phyloP scores from a whole-genome alignment of 2,329 filamentous ascomycete genomes.

The Fusarium avenaceum region DNA sequence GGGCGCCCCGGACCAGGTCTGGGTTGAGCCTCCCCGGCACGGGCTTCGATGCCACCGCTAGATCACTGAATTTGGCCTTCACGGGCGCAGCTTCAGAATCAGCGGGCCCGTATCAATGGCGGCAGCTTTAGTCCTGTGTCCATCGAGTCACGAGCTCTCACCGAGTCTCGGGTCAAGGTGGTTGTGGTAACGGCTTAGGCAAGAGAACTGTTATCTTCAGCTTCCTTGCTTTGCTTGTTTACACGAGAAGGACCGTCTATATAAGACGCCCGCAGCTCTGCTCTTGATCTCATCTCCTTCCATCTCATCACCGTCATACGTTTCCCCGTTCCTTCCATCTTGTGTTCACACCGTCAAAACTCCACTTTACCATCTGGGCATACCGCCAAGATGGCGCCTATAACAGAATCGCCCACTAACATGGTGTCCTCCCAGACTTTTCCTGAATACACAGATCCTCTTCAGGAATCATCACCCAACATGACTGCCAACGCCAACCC shows the following conservation, averaged over 20 bases:
- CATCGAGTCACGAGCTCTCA: slow-evolving; percentile 30
- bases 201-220: slow-evolving; percentile 32
- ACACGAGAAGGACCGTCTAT: slow-evolving; percentile 31
- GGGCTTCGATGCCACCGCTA: slow-evolving; percentile 22
- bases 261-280: slow-evolving; percentile 39
- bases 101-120: slow-evolving; percentile 35
- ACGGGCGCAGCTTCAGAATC: slow-evolving; percentile 39
- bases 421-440: slow-evolving; percentile 58
- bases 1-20: slow-evolving; percentile 24
- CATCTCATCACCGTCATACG: slow-evolving; percentile 19
- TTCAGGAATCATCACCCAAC: slow-evolving; percentile 51
- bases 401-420: slow-evolving; percentile 59
- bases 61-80: slow-evolving; percentile 30
- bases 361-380: slow-evolving; percentile 24
- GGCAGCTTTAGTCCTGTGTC: too few relatives aligned
- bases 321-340: slow-evolving; percentile 20
- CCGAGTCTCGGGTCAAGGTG: slow-evolving; percentile 30
- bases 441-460: slow-evolving; percentile 60
- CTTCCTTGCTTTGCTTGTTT: slow-evolving; percentile 15
- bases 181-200: slow-evolving; percentile 19
- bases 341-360: slow-evolving; percentile 27
- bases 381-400: slow-evolving; percentile 54
- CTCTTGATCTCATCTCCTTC: slow-evolving; percentile 14
- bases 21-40: slow-evolving; percentile 30
- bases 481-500: slow-evolving; percentile 57